phyloP scores from a whole-genome alignment of 176 grass and related monocot species.

The Tillandsia leiboldiana region DNA sequence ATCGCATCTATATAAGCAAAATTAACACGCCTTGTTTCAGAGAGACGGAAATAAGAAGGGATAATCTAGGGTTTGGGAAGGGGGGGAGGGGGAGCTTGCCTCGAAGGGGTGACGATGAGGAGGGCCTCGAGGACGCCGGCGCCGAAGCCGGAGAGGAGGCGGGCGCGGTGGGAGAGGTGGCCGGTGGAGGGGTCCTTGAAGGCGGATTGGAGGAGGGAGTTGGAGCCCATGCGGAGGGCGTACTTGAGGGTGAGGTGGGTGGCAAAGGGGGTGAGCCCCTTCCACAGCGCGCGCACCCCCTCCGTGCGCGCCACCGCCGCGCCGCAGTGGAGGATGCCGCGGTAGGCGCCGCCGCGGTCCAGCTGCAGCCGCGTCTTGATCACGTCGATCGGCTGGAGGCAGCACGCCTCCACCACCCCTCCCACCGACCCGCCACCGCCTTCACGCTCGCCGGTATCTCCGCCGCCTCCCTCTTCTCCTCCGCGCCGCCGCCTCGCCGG shows the following conservation, averaged over 20 bases:
- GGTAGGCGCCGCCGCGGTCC: constrained; percentile 50
- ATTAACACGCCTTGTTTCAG: neutral
- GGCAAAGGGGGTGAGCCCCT: constrained; percentile 95
- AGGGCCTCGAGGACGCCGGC: constrained; percentile 94
- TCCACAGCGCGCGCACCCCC: constrained; percentile 85
- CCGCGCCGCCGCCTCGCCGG: neutral
- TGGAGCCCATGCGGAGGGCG: constrained; percentile 88
- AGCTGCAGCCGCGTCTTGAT: constrained; percentile 96
- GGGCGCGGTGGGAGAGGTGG: constrained; percentile 53
- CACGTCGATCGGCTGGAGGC: constrained; percentile 97
- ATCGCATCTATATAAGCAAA: neutral
- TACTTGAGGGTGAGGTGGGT: constrained; percentile 99
- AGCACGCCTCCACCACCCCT: constrained; percentile 86
- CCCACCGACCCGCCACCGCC: constrained; percentile 69
- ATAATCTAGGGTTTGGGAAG: too few relatives aligned
- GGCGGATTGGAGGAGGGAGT: constrained; percentile 78
- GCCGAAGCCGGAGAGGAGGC: constrained; percentile 64
- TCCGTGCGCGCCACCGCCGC: constrained; percentile 53
- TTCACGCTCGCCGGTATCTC: constrained; percentile 52
- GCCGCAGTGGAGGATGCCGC: constrained; percentile 82
- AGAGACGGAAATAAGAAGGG: too few relatives aligned
- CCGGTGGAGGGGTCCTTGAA: constrained; percentile 72
- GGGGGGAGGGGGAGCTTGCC: constrained; percentile 20
- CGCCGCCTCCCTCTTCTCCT: constrained; percentile 4
- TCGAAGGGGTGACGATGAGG: constrained; percentile 97